These are phyloP conservation scores for Tetrahymena borealis DNA, from an alignment of 73 alveolate species.

Conservation along the genomic window DNA sequence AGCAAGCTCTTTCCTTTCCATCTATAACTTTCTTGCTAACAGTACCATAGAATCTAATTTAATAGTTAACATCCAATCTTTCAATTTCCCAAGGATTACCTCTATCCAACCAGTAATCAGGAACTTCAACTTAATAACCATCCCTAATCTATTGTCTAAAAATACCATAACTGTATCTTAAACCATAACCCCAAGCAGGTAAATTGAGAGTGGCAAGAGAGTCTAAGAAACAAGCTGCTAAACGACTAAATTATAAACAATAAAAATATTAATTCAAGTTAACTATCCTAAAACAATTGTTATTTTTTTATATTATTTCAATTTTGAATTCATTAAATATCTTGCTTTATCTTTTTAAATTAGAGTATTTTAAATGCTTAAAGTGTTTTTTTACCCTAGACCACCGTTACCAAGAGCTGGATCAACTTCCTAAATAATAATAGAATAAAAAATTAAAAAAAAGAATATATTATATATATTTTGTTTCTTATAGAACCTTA, in stretches of 20 bases:
- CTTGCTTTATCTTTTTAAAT: background rate
- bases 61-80: slow-evolving; percentile 88
- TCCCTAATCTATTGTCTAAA: slow-evolving; percentile 93
- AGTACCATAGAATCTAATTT: slow-evolving; percentile 90
- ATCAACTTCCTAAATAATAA: slow-evolving; percentile 74
- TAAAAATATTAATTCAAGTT: too few relatives aligned
- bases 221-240: slow-evolving; percentile 99
- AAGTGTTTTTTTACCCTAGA: slow-evolving; percentile 57
- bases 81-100: slow-evolving; percentile 99
- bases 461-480: background rate
- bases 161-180: slow-evolving; percentile 98
- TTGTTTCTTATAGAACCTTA: background rate
- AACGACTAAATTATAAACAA: slow-evolving; percentile 44
- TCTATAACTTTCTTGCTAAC: slow-evolving; percentile 63
- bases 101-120: slow-evolving; percentile 97
- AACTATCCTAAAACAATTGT: too few relatives aligned
- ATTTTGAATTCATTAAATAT: background rate
- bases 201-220: slow-evolving; percentile 95
- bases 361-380: background rate
- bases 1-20: slow-evolving; percentile 65
- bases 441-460: background rate
- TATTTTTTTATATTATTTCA: background rate
- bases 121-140: slow-evolving; percentile 95
- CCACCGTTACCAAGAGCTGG: slow-evolving; percentile 99
- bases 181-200: slow-evolving; percentile 99